Evolutionary conservation across 2,329 filamentous ascomycete genomes (phyloP).

Genomic region (Cladosporium sp.): DNA sequence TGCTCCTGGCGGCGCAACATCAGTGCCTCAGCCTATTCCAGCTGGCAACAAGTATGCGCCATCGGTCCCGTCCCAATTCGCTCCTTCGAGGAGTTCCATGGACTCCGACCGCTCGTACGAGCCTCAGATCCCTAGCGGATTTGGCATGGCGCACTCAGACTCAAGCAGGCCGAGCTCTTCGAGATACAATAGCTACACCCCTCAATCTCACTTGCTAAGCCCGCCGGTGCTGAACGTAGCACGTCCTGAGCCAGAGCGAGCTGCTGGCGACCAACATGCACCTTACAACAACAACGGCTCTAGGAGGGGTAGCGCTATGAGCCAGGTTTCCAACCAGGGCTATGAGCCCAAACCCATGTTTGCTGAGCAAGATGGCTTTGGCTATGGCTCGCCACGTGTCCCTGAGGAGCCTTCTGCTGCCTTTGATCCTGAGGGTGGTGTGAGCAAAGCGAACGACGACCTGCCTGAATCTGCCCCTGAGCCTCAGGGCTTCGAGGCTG

Average conservation of each 20-base stretch:
- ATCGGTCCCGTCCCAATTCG: slow-evolving; percentile 19
- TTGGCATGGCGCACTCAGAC: slow-evolving; percentile 13
- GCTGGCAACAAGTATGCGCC: slow-evolving; percentile 19
- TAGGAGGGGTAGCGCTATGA: slow-evolving; percentile 13
- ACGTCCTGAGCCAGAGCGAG: slow-evolving; percentile 26
- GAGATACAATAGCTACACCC: slow-evolving; percentile 32
- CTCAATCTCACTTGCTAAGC: slow-evolving; percentile 20
- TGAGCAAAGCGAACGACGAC: neutral
- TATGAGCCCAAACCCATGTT: slow-evolving; percentile 34
- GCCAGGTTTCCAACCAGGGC: slow-evolving; percentile 23
- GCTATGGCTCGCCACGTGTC: neutral
- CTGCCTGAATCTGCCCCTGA: neutral
- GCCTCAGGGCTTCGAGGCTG: slow-evolving; percentile 13
- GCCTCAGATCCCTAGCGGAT: slow-evolving; percentile 11
- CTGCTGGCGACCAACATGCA: slow-evolving; percentile 33
- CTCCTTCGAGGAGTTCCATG: slow-evolving; percentile 37
- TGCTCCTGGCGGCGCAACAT: slow-evolving; percentile 32
- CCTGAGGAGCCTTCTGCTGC: neutral
- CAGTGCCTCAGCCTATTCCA: slow-evolving; percentile 7
- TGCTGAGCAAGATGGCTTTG: slow-evolving; percentile 27
- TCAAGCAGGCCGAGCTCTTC: slow-evolving; percentile 27
- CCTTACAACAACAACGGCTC: slow-evolving; percentile 26
- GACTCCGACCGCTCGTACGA: slow-evolving; percentile 37
- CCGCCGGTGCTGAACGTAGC: slow-evolving; percentile 29
- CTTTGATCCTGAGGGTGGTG: slow-evolving; percentile 16